A percentile compares a stretch with the other conserved stretches of the same genome.
Conservation (phyloP, 2,329 filamentous ascomycete species). For the Cladophialophora yegresii region DNA sequence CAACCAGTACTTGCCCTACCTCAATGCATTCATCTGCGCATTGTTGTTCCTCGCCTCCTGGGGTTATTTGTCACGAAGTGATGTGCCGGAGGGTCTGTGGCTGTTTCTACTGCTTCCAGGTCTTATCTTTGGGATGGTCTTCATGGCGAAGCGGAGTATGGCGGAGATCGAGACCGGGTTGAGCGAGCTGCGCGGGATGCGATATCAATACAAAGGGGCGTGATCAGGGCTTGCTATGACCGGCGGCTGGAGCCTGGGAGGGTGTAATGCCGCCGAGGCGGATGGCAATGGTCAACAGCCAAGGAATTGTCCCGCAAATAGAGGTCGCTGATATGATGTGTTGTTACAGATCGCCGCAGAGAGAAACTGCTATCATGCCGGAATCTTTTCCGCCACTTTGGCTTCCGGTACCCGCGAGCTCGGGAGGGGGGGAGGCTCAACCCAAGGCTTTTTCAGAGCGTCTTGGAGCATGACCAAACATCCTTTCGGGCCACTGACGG, state of each 20-base stretch:
- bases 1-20: constrained; percentile 25
- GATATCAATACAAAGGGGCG: constrained; percentile 37
- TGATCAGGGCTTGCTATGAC: constrained; percentile 15
- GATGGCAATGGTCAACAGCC: background rate
- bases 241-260: background rate
- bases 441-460: constrained; percentile 83
- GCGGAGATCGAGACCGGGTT: constrained; percentile 32
- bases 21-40: constrained; percentile 30
- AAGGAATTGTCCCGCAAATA: background rate
- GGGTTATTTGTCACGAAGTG: constrained; percentile 20
- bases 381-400: constrained; percentile 23
- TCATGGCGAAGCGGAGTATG: constrained; percentile 33
- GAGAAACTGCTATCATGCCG: constrained; percentile 9
- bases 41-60: constrained; percentile 26
- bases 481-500: constrained; percentile 84
- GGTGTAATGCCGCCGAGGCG: background rate
- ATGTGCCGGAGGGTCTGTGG: constrained; percentile 33
- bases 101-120: constrained; percentile 35
- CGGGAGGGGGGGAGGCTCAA: constrained; percentile 47
- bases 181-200: constrained; percentile 32
- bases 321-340: background rate
- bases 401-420: constrained; percentile 21
- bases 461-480: constrained; percentile 84
- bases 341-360: background rate
- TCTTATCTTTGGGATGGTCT: constrained; percentile 30